These are phyloP conservation scores for Colletotrichum tropicicola DNA, from an alignment of 2,329 filamentous ascomycete genomes.

Conservation along the genomic window DNA sequence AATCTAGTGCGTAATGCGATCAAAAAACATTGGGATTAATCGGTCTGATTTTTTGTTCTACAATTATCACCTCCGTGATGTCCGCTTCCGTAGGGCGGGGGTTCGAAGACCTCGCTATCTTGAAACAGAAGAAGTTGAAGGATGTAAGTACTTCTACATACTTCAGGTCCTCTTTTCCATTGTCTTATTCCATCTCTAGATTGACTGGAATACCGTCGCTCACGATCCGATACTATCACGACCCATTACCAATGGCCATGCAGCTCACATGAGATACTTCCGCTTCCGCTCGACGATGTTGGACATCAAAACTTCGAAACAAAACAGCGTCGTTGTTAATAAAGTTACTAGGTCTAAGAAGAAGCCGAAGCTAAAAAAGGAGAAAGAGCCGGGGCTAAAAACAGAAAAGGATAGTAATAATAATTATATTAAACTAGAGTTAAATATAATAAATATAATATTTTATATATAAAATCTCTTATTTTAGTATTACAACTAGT, in stretches of 20 bases:
- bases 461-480: no score
- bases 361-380: conserved; percentile 47
- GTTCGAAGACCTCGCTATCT: conserved; percentile 66
- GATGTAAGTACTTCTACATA: conserved; percentile 57
- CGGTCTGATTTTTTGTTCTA: no score
- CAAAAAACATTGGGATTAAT: no score
- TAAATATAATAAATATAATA: no score
- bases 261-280: conserved; percentile 68
- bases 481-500: no score
- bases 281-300: conserved; percentile 59
- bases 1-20: no score
- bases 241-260: conserved; percentile 67
- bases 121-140: conserved; percentile 68
- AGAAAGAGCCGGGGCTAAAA: no score
- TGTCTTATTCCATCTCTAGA: conserved; percentile 50
- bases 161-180: no score
- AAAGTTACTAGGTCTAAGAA: conserved; percentile 60
- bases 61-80: no score
- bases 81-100: no score
- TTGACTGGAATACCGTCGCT: conserved; percentile 68
- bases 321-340: conserved; percentile 48
- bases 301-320: conserved; percentile 57
- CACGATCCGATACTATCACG: conserved; percentile 61
- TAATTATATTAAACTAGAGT: no score
- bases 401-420: no score